A percentile compares a stretch with the other conserved stretches of the same genome.
Conservation (phyloP, 2,329 filamentous ascomycete genomes). For the Phyllosticta capitalensis region DNA sequence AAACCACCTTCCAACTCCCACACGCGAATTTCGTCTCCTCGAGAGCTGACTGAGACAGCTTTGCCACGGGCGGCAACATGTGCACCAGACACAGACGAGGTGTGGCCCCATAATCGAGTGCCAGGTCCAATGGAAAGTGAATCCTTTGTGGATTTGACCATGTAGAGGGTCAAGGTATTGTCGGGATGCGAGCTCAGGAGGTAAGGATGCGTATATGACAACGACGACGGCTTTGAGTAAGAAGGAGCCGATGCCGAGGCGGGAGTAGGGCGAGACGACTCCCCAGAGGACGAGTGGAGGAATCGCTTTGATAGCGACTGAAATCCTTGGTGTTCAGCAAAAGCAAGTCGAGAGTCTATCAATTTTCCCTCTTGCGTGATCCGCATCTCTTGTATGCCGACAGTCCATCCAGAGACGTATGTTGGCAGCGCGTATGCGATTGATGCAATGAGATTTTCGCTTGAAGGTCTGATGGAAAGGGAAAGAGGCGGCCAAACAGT, state of each 20-base stretch:
- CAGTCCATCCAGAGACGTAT: slow-evolving; percentile 69
- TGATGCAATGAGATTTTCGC: slow-evolving; percentile 60
- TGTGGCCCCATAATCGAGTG: slow-evolving; percentile 80
- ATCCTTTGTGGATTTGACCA: slow-evolving; percentile 64
- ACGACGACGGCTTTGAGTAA: slow-evolving; percentile 36
- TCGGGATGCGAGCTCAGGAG: slow-evolving; percentile 75
- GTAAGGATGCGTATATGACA: slow-evolving; percentile 65
- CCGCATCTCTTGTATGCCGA: slow-evolving; percentile 84
- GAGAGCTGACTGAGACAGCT: slow-evolving; percentile 76
- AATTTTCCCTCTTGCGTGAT: slow-evolving; percentile 45
- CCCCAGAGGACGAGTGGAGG: slow-evolving; percentile 12
- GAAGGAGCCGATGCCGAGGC: slow-evolving; percentile 12
- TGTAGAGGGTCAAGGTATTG: slow-evolving; percentile 75
- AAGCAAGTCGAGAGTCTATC: slow-evolving; percentile 40
- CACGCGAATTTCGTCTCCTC: slow-evolving; percentile 60
- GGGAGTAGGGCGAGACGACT: background rate
- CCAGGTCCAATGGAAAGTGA: slow-evolving; percentile 60
- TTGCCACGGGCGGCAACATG: slow-evolving; percentile 78
- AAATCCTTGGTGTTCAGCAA: slow-evolving; percentile 40
- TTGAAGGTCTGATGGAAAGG: slow-evolving; percentile 65
- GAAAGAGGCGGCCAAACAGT: slow-evolving; percentile 70
- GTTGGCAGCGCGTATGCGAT: slow-evolving; percentile 80
- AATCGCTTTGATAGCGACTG: slow-evolving; percentile 25
- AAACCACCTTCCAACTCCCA: slow-evolving; percentile 80
- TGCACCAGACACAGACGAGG: slow-evolving; percentile 76